A percentile compares a stretch with the other conserved stretches of the same genome.
These are phyloP conservation scores for Fraxinus cuspidata DNA, from an alignment of 257 asterid species.

Conservation along the genomic window DNA sequence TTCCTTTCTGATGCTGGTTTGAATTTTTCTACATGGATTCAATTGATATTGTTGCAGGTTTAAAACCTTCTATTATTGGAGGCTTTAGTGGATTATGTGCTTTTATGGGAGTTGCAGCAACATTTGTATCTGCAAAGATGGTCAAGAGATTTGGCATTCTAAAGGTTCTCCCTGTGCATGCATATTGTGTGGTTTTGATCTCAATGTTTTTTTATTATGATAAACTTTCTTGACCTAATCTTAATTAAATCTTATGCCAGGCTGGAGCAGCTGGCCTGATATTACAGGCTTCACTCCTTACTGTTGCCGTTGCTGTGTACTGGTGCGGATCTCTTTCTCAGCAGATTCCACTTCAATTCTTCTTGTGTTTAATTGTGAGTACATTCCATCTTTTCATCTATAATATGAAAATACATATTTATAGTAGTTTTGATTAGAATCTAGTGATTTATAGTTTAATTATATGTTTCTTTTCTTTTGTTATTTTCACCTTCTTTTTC, in stretches of 20 bases:
- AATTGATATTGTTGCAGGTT: slow-evolving; percentile 54
- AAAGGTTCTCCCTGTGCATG: slow-evolving; percentile 47
- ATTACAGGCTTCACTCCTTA: slow-evolving; percentile 84
- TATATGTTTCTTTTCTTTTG: too few relatives aligned
- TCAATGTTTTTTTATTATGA: slow-evolving; percentile 4
- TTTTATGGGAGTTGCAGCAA: slow-evolving; percentile 90
- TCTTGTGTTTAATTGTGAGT: slow-evolving; percentile 86
- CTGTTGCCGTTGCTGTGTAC: slow-evolving; percentile 78
- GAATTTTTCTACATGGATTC: slow-evolving; percentile 5
- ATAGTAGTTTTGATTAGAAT: slow-evolving; percentile 17
- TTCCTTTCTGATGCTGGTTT: neutral
- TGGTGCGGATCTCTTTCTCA: slow-evolving; percentile 76
- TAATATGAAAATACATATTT: slow-evolving; percentile 4
- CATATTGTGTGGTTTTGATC: neutral
- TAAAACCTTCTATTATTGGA: slow-evolving; percentile 87
- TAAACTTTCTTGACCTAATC: slow-evolving; percentile 19
- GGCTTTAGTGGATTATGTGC: slow-evolving; percentile 92
- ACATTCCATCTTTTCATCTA: slow-evolving; percentile 14
- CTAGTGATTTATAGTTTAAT: neutral
- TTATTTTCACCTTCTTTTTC: neutral
- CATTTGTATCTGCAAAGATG: slow-evolving; percentile 80
- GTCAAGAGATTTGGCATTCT: slow-evolving; percentile 75
- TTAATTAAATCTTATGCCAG: slow-evolving; percentile 44
- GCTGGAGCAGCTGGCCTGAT: slow-evolving; percentile 97
- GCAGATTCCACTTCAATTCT: slow-evolving; percentile 62